Conservation (phyloP, 179 eudicot genomes). For the Drosera spatulata region DNA sequence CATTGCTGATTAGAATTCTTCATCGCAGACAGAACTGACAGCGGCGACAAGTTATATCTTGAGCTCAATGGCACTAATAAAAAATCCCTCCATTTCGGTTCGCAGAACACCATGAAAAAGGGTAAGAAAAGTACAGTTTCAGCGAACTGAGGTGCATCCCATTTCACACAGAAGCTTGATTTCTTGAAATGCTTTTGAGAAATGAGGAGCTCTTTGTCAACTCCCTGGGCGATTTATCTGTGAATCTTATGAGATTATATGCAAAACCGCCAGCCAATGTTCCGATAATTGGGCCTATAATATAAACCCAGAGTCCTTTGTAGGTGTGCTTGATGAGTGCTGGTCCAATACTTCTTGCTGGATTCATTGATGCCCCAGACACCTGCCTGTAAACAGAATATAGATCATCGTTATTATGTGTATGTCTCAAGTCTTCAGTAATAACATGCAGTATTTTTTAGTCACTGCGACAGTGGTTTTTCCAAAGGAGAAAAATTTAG, state of each 20-base stretch:
- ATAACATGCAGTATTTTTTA: no score
- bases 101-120: no score
- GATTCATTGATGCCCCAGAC: slow-evolving; percentile 85
- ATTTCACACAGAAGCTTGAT: not conserved
- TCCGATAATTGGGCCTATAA: slow-evolving; percentile 56
- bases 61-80: no score
- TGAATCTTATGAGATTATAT: slow-evolving; percentile 30
- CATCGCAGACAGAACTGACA: no score
- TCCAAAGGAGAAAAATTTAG: no score
- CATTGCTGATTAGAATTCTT: no score
- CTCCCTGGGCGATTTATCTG: slow-evolving; percentile 24
- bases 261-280: slow-evolving; percentile 38
- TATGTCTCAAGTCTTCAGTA: no score
- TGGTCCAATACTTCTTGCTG: slow-evolving; percentile 76
- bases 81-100: no score
- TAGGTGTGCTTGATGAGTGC: slow-evolving; percentile 41
- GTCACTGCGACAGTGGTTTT: no score
- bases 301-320: slow-evolving; percentile 58
- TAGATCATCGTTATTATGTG: not conserved
- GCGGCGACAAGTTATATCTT: no score
- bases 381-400: slow-evolving; percentile 32
- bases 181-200: not conserved
- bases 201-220: slow-evolving; percentile 13
- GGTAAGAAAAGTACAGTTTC: no score
- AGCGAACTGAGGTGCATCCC: not conserved